Evolutionary conservation across 1,139 yeast genomes (phyloP).

Genomic region (Yamadazyma taylorii): DNA sequence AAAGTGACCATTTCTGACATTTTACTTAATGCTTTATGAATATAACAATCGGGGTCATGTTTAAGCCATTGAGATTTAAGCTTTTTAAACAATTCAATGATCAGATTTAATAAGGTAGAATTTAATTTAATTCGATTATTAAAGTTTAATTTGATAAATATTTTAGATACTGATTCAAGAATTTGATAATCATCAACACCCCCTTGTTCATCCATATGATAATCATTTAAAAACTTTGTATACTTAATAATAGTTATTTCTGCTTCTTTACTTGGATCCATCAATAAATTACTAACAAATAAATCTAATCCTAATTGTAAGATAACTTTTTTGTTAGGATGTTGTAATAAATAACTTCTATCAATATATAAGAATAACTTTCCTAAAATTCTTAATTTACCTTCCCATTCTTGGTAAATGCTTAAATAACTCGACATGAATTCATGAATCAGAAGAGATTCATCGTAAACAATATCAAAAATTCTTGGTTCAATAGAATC

Average conservation of each 20-base stretch:
- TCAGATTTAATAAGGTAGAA: constrained; percentile 17
- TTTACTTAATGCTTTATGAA: constrained; percentile 16
- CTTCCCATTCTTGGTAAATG: constrained; percentile 26
- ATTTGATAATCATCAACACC: too few species aligned
- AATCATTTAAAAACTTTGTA: constrained; percentile 9
- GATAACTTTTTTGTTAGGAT: constrained; percentile 28
- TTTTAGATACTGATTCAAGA: constrained; percentile 19
- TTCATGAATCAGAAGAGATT: neutral
- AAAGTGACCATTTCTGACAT: constrained; percentile 21
- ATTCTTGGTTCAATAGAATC: constrained; percentile 9
- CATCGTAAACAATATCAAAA: constrained; percentile 3
- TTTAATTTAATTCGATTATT: constrained; percentile 20
- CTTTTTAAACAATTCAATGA: constrained; percentile 19
- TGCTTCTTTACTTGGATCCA: constrained; percentile 7
- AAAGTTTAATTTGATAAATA: constrained; percentile 23
- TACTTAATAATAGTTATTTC: constrained; percentile 10
- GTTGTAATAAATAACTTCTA: constrained; percentile 33
- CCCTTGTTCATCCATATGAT: too few species aligned
- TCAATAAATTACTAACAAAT: constrained; percentile 20
- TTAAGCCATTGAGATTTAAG: constrained; percentile 21
- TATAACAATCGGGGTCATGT: constrained; percentile 19
- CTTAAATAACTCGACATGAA: constrained; percentile 17
- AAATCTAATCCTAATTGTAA: constrained; percentile 24
- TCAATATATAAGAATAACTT: constrained; percentile 39
- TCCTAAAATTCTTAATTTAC: constrained; percentile 23